These are phyloP conservation scores for Madurella fahalii DNA, from an alignment of 2,329 filamentous ascomycete genomes.

Conservation along the genomic window DNA sequence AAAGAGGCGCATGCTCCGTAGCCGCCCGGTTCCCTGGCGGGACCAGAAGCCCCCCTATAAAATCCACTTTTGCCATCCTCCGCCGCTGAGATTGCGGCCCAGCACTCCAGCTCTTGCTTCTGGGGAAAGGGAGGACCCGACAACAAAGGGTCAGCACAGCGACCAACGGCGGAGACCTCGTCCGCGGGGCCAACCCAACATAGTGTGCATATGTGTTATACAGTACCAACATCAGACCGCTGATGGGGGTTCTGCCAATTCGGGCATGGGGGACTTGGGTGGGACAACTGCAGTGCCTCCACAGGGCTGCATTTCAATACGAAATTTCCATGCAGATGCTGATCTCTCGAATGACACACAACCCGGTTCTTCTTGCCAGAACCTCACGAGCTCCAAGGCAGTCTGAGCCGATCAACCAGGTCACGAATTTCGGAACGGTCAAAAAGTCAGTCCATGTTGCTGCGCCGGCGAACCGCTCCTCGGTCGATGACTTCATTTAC, in stretches of 20 bases:
- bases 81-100: background rate
- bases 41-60: no score
- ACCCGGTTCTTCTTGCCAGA: background rate
- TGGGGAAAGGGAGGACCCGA: background rate
- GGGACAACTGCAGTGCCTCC: no score
- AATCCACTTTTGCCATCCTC: no score
- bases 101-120: background rate
- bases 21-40: no score
- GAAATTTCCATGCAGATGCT: background rate
- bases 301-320: no score
- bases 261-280: no score
- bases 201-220: no score
- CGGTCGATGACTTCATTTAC: constrained; percentile 23
- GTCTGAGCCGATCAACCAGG: constrained; percentile 4
- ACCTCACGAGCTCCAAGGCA: background rate
- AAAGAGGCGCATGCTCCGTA: no score
- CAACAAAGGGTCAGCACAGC: background rate
- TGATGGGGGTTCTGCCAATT: background rate
- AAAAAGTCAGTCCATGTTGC: constrained; percentile 20
- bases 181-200: no score
- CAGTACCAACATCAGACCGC: background rate
- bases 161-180: background rate
- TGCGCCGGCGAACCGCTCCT: constrained; percentile 18
- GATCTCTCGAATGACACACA: constrained; percentile 4
- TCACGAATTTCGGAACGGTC: constrained; percentile 2